Evolutionary conservation across 2,329 filamentous ascomycete species (phyloP), one percentile per base, ranked within the genome.

Genomic region (Fusarium guadeloupense): DNA sequence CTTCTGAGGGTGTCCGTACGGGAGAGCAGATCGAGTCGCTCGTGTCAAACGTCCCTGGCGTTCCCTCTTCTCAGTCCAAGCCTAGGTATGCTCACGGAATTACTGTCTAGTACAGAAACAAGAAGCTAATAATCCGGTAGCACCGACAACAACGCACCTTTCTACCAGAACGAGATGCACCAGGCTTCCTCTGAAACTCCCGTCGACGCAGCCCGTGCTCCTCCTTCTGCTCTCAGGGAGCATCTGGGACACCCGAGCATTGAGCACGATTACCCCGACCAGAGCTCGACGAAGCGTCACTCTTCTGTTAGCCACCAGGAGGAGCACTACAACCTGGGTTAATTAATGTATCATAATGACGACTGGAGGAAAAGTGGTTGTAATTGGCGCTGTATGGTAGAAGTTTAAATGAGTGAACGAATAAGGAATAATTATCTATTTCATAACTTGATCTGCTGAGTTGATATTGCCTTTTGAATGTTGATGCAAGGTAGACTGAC

Each of bases 261-360:
- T 14, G 71, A 71, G 66, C 72, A 74, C 33, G 64, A 71, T n/a
- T 68, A 70, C 9, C 71, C 72, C 0, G 41, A 72, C 4, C 71
- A 74, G 17, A 74, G 71, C 58, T 62, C 59, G n/a, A 69, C 65
- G 16, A 64, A 52, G 52, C 44, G 71, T 20, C 71, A 73, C 4
- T 66, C 66, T 20, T 69, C 68, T 26, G 41, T 66, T 1, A 74
- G 71, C 53, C 68, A 72, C n/a, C 72, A 74, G 59, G 72, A 74
- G 65, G 60, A 66, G n/a, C 66, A 72, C 20, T 68, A 68, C 10
- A 55, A 35, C 17, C 25, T 71, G 44, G 54, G 59, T 17, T 65
- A 48, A 34, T 34, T 31, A 4, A 21, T 26, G 21, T 2, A 10
- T 19, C 4, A 34, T 14, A 14, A 12, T 20, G 33, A n/a, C 5